phyloP scores from a whole-genome alignment of 2,329 filamentous ascomycete species.

The Chaetomium strumarium region DNA sequence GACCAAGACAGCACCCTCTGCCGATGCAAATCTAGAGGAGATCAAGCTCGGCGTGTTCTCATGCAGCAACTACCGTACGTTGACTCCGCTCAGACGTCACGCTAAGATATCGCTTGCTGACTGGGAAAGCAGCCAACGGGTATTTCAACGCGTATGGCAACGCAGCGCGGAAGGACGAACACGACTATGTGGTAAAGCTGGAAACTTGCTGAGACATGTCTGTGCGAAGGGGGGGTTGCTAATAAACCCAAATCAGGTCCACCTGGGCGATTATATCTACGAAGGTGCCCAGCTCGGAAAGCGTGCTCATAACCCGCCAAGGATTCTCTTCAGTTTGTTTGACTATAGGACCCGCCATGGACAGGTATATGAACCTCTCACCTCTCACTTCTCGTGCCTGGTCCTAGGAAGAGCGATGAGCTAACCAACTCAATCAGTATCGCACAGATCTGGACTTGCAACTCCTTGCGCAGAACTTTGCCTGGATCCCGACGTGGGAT shows the following conservation, averaged over 20 bases:
- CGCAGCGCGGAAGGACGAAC: conserved; percentile 50
- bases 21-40: conserved; percentile 48
- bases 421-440: conserved; percentile 40
- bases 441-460: conserved; percentile 53
- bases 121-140: conserved; percentile 36
- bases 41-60: conserved; percentile 64
- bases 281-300: conserved; percentile 42
- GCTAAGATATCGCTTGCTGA: neutral
- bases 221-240: too few species aligned
- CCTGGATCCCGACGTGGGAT: conserved; percentile 61
- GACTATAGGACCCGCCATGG: conserved; percentile 41
- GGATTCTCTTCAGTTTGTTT: conserved; percentile 42
- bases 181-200: conserved; percentile 45
- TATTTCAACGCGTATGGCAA: conserved; percentile 59
- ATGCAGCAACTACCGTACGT: conserved; percentile 60
- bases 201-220: too few species aligned
- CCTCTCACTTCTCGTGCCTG: too few species aligned
- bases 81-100: conserved; percentile 22
- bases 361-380: conserved; percentile 2
- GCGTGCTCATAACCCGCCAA: conserved; percentile 33
- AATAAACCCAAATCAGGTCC: conserved; percentile 31
- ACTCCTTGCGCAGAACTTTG: conserved; percentile 47
- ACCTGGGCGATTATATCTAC: conserved; percentile 52
- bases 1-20: conserved; percentile 63
- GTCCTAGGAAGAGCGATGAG: neutral